Conservation (phyloP, 2,329 filamentous ascomycete genomes). For the Cadophora gregata region DNA sequence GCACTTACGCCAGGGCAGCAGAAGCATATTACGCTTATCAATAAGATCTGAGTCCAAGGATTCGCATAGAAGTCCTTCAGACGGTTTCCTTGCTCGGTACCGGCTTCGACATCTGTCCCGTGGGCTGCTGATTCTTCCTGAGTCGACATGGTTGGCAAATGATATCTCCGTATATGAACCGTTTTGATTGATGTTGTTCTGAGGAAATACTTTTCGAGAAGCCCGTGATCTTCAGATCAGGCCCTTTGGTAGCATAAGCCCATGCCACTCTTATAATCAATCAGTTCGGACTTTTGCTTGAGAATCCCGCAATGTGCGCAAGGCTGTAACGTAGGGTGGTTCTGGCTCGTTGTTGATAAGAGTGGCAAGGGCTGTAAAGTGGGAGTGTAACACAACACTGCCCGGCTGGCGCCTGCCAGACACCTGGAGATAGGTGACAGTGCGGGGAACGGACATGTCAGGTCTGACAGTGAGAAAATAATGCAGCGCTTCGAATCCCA, state of each 20-base stretch:
- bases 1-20: neutral
- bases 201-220: neutral
- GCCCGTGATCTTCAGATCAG: neutral
- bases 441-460: neutral
- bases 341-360: neutral
- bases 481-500: neutral
- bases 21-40: conserved; percentile 11
- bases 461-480: neutral
- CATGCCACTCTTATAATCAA: neutral
- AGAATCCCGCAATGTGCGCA: neutral
- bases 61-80: conserved; percentile 14
- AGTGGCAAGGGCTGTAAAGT: neutral
- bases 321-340: neutral
- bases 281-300: neutral
- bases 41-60: conserved; percentile 9
- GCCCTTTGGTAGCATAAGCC: neutral
- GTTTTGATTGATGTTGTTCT: too few species aligned
- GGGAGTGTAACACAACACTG: neutral
- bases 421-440: neutral
- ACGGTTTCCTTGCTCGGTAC: neutral
- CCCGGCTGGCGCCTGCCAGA: neutral
- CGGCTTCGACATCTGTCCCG: neutral
- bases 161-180: too few species aligned
- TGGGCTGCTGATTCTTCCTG: neutral
- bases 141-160: neutral